Base-by-base conservation (phyloP, 345 rosid genomes). In the Murraya koenigii region DNA sequence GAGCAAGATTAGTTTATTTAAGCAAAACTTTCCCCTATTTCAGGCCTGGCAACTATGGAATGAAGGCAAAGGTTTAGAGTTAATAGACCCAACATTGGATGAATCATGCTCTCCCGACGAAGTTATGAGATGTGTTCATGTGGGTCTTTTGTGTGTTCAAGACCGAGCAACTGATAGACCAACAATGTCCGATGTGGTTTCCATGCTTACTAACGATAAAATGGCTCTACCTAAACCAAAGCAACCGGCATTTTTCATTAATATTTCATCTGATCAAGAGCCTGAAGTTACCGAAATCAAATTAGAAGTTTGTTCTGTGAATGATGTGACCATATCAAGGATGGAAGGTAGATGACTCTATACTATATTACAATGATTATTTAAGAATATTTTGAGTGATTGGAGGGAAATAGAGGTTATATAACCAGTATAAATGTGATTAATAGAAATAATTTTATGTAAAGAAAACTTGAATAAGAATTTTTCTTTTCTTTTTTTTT, bases 31-130 rank as follows among this genome's bases (percentile, higher is more conserved):
- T 14, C 5, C 0, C 33, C 9, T 63, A 5, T 66, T 47, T 71
- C 56, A 73, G 80, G 78, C 66, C 35, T 77, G 84, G 83, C 61
- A 65, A 28, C 61, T 75, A 3, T 70, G 72, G 79, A 75, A 54
- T 6, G 76, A 63, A 26, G 76, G 41, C 2, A 36, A 26, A 30
- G 36, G 47, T 2, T 49, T 72, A 19, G 78, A 72, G 55, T 6
- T 81, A n/a, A 65, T 59, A 2, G 80, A 81, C 15, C 44, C 69
- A 2, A 36, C 61, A 35, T 14, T 23, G 8, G 54, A 61, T 1
- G 71, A 62, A 30, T 69, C 49, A 5, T 56, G 58, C 41, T 59
- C 17, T 28, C 7, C 25, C 11, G 38, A 39, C n/a, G 39, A 38
- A 67, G 39, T 69, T 11, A 1, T 36, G 61, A 82, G 78, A 49